Evolutionary conservation across 2,329 filamentous ascomycete species (phyloP).

Genomic region (Aureobasidium leucospermi): DNA sequence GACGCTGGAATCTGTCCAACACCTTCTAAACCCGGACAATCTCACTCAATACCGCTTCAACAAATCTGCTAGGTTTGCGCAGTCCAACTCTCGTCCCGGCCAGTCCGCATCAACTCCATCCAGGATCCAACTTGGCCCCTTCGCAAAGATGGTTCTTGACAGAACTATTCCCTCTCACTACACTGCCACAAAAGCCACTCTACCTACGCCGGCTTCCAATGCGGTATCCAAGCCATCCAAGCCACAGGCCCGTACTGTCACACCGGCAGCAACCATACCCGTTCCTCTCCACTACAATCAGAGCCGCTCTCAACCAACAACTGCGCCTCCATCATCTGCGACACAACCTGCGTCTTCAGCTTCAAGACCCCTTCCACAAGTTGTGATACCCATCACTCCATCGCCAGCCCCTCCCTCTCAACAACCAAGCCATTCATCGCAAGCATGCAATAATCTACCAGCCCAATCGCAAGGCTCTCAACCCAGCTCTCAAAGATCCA

Average conservation of each 20-base stretch:
- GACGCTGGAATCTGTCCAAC: conserved; percentile 65
- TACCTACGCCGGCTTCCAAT: neutral
- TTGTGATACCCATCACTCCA: neutral
- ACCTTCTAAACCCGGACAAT: conserved; percentile 64
- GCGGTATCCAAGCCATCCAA: neutral
- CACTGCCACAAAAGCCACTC: neutral
- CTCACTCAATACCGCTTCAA: conserved; percentile 50
- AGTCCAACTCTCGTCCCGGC: neutral
- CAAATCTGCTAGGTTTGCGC: conserved; percentile 8
- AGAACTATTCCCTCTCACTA: conserved; percentile 20
- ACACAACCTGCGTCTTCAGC: neutral
- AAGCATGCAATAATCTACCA: neutral
- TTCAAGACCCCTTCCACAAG: neutral
- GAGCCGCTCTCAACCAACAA: neutral
- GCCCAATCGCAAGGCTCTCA: neutral
- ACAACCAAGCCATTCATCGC: neutral
- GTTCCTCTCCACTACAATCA: neutral
- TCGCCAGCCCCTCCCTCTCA: neutral
- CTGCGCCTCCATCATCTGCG: neutral
- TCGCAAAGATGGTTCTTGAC: conserved; percentile 48
- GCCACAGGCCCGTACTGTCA: neutral
- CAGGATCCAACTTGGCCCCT: conserved; percentile 38
- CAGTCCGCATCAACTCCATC: conserved; percentile 5
- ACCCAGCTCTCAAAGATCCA: neutral
- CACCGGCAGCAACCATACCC: neutral